phyloP scores from a whole-genome alignment of 176 grass and related monocot species.

The Coix lacrymajobi region DNA sequence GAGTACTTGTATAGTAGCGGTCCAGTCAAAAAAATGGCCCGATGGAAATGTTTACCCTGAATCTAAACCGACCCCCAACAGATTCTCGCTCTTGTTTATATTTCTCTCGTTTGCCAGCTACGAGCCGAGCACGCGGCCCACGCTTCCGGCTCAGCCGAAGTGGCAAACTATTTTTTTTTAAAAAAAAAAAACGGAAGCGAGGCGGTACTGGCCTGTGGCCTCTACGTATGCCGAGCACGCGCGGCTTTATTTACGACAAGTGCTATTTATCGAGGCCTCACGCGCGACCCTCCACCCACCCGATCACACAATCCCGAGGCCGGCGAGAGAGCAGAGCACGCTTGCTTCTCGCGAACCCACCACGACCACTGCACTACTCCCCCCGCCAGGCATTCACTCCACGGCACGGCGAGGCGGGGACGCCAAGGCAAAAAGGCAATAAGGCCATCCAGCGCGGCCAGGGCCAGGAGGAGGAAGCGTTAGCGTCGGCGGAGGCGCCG shows the following conservation, averaged over 20 bases:
- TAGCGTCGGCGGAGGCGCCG: neutral
- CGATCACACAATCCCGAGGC: neutral
- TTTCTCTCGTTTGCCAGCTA: neutral
- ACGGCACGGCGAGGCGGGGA: neutral
- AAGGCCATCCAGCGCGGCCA: neutral
- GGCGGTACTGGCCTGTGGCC: no score
- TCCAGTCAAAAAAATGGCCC: no score
- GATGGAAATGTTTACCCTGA: no score
- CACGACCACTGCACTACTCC: neutral
- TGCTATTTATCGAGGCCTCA: neutral
- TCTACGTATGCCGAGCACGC: neutral
- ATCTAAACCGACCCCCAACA: no score
- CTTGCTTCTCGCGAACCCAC: neutral
- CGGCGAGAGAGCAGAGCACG: neutral
- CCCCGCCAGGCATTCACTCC: neutral
- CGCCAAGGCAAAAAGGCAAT: neutral
- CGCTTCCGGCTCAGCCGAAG: neutral
- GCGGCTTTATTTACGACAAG: neutral
- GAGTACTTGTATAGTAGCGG: no score
- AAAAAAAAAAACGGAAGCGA: no score
- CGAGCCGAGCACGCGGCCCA: neutral
- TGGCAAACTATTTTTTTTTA: neutral
- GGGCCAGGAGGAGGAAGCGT: no score
- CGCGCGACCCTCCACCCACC: slow-evolving; percentile 11
- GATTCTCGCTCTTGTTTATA: no score